phyloP scores from a whole-genome alignment of 164 flowering plant species.

The Magnolia changhungtana region DNA sequence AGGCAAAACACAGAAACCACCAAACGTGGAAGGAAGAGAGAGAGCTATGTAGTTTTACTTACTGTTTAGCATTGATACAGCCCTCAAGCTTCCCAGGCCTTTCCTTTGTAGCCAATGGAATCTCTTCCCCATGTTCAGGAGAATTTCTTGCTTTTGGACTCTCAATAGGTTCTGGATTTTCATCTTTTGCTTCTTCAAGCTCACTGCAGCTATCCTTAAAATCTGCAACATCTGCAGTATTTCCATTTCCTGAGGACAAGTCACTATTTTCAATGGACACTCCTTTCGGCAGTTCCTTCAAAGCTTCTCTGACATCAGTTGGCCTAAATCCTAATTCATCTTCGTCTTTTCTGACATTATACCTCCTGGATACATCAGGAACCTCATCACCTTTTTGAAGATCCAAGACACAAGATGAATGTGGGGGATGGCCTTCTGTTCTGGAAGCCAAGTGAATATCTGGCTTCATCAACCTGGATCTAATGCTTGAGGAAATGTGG shows the following conservation, averaged over 20 bases:
- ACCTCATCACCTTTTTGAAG: constrained; percentile 14
- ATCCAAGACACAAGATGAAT: constrained; percentile 17
- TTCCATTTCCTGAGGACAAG: constrained; percentile 21
- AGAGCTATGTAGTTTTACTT: neutral
- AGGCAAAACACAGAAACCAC: neutral
- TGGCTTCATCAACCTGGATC: constrained; percentile 12
- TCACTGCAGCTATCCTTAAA: constrained; percentile 18
- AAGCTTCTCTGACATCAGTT: constrained; percentile 6
- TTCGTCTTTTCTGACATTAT: constrained; percentile 17
- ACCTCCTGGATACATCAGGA: constrained; percentile 18
- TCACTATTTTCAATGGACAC: constrained; percentile 16
- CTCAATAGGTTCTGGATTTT: constrained; percentile 12
- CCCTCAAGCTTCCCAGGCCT: constrained; percentile 17
- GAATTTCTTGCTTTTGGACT: constrained; percentile 10
- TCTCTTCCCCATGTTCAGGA: constrained; percentile 29
- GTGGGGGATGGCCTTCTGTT: constrained; percentile 12
- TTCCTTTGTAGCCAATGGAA: constrained; percentile 19
- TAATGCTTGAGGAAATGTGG: constrained; percentile 15
- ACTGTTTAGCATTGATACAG: constrained; percentile 5
- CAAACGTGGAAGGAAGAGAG: neutral
- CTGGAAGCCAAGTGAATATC: constrained; percentile 20
- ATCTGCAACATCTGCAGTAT: constrained; percentile 12
- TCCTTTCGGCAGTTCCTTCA: constrained; percentile 22
- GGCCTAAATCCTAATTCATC: constrained; percentile 18
- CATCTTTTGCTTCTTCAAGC: constrained; percentile 19